Evolutionary conservation across 441 rosid species (phyloP).

Genomic region (Geranium incanum): DNA sequence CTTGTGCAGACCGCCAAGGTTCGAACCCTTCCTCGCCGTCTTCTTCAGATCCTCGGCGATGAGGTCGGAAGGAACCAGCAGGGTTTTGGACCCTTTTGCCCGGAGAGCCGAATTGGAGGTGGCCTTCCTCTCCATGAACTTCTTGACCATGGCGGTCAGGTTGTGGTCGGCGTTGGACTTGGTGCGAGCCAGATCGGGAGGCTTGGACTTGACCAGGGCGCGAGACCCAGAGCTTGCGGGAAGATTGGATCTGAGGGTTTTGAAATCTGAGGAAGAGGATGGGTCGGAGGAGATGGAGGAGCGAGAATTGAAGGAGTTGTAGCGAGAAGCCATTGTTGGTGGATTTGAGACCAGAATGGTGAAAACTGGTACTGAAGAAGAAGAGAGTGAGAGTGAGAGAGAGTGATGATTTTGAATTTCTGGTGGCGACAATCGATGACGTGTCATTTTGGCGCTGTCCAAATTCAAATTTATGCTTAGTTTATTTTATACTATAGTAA

Average conservation of each 20-base stretch:
- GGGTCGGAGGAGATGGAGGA: constrained; percentile 60
- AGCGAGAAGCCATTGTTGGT: constrained; percentile 45
- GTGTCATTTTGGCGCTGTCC: constrained; percentile 23
- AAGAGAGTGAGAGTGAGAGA: constrained; percentile 1
- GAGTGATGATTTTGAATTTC: neutral
- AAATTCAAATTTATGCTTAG: constrained; percentile 19
- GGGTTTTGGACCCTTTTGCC: constrained; percentile 30
- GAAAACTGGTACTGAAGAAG: neutral
- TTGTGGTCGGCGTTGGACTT: constrained; percentile 31
- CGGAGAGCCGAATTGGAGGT: constrained; percentile 11
- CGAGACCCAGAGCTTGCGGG: constrained; percentile 25
- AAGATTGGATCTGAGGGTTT: constrained; percentile 12
- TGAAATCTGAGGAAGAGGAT: constrained; percentile 51
- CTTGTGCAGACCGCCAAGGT: constrained; percentile 49
- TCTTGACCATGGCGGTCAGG: constrained; percentile 38
- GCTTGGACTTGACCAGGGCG: constrained; percentile 46
- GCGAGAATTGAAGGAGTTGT: constrained; percentile 58
- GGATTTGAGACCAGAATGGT: neutral
- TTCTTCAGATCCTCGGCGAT: constrained; percentile 67
- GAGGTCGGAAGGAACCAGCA: constrained; percentile 48
- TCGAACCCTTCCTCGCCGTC: constrained; percentile 40
- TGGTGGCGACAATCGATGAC: constrained; percentile 10
- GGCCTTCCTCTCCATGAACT: constrained; percentile 39
- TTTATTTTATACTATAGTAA: too few species aligned
- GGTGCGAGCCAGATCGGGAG: constrained; percentile 24